Base-by-base conservation (phyloP, 106 monocot species). In the Dendrobium chrysotoxum region DNA sequence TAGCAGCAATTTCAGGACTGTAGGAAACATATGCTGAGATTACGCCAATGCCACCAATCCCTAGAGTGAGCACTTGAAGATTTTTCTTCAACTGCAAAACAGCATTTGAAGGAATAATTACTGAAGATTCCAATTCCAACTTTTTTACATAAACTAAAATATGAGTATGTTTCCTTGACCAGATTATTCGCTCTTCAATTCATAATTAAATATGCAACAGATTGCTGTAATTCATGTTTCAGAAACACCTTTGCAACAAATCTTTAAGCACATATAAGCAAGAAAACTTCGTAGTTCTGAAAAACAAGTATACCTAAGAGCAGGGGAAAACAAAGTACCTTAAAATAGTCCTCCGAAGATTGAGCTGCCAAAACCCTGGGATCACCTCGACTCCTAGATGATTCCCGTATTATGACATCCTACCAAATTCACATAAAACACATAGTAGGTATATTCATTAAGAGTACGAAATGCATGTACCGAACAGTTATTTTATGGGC, bases 11-110 rank as follows among this genome's bases (percentile, higher is more conserved):
- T 87, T 99, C 95, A 50, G 95, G 85, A 50, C 95, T 86, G 76
- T 99, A 99, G 20, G 86, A 93, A 74, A 95, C 47, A 85, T 93
- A 99, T 53, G 98, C 94, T 71, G 95, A 95, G 61, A 99, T 81
- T 28, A 91, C 79, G 79, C 98, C 98, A 57, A 91, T 61, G 21
- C 95, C 90, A 81, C 98, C 98, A 78, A 99, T 91, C 28, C 89
- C 89, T 26, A 95, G 39, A 41, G 98, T 95, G 35, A 99, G 86
- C 6, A 83, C 31, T 79, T 92, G 92, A 75, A 95, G 30, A 41
- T 85, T 90, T 45, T 78, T 72, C 83, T 99, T 95, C 85, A 99
- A 80, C 98, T 99, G 88, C 40, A 86, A 81, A 84, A 80, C 44
- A 28, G 39, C 25, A 12, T 35, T 71, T 35, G 39, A 50, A 3